Conservation (phyloP, 345 rosid species). For the Corymbia maculata region DNA sequence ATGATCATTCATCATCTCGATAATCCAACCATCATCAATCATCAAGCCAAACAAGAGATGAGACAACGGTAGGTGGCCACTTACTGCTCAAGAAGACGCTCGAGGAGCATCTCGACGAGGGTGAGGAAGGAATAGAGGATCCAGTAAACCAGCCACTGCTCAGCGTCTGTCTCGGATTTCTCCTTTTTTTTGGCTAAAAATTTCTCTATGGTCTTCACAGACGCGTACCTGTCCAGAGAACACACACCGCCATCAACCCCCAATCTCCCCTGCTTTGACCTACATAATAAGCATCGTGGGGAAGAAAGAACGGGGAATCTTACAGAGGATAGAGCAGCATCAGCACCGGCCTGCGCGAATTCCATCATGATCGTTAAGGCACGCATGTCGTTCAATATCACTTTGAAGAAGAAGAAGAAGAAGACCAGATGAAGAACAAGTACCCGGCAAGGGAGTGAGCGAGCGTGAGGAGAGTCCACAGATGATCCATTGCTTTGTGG, state of each 20-base stretch:
- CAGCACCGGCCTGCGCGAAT: conserved; percentile 23
- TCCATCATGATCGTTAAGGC: not conserved
- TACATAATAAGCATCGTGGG: not conserved
- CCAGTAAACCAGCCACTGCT: conserved; percentile 50
- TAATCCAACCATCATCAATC: not conserved
- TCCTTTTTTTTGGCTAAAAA: too few relatives aligned
- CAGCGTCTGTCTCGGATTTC: conserved; percentile 3
- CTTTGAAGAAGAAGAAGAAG: not conserved
- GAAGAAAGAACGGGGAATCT: not conserved
- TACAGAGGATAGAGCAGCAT: conserved; percentile 40
- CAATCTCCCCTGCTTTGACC: not conserved
- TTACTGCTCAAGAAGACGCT: conserved; percentile 23
- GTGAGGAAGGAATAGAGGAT: conserved; percentile 33
- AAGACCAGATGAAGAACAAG: not conserved
- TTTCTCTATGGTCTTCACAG: conserved; percentile 31
- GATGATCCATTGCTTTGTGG: not conserved
- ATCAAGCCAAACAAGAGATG: not conserved
- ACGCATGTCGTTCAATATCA: not conserved
- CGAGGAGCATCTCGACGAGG: conserved; percentile 29
- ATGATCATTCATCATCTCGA: not conserved
- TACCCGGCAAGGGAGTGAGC: conserved; percentile 6
- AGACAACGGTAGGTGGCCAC: not conserved
- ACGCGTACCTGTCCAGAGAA: conserved; percentile 18
- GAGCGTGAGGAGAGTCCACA: conserved; percentile 3
- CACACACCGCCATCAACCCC: not conserved